Percentiles rank a stretch among this genome's conserved stretches.
Evolutionary conservation across 495 filamentous ascomycete genomes (phyloP).

Genomic region (Penicillium ucsense): DNA sequence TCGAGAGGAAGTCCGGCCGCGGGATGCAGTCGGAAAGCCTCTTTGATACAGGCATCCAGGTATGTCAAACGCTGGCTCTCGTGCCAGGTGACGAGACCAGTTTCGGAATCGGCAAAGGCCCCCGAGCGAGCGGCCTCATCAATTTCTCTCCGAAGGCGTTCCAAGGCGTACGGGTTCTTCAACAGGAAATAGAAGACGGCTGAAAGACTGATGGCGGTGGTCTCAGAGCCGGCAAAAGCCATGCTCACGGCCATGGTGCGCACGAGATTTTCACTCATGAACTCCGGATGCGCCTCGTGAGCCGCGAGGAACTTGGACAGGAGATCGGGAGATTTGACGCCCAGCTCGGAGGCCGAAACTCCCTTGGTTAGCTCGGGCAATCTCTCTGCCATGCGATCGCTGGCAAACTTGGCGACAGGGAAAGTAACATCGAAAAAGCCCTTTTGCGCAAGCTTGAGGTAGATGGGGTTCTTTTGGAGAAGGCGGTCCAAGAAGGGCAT

Average conservation of each 20-base stretch:
- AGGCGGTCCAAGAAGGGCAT: slow-evolving; percentile 18
- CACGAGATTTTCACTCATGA: slow-evolving; percentile 56
- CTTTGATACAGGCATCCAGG: slow-evolving; percentile 58
- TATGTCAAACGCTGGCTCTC: slow-evolving; percentile 52
- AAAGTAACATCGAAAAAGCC: slow-evolving; percentile 8
- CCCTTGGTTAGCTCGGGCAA: slow-evolving; percentile 6
- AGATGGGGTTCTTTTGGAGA: slow-evolving; percentile 23
- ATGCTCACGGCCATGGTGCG: slow-evolving; percentile 56
- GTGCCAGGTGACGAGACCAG: slow-evolving; percentile 43
- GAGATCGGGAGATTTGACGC: slow-evolving; percentile 23
- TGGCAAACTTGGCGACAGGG: slow-evolving; percentile 7
- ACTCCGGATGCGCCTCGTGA: slow-evolving; percentile 40
- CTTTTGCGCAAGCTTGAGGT: slow-evolving; percentile 9
- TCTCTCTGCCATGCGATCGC: slow-evolving; percentile 38
- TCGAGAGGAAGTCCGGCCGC: slow-evolving; percentile 47
- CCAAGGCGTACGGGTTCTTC: slow-evolving; percentile 38
- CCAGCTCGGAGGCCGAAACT: slow-evolving; percentile 20
- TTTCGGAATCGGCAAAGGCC: slow-evolving; percentile 29
- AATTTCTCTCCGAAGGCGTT: slow-evolving; percentile 40
- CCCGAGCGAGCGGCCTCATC: slow-evolving; percentile 40
- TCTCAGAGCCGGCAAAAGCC: slow-evolving; percentile 46
- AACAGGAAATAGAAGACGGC: slow-evolving; percentile 58
- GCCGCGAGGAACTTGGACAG: slow-evolving; percentile 40
- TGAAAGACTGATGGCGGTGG: slow-evolving; percentile 54
- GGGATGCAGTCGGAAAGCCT: slow-evolving; percentile 56